Base-by-base conservation (phyloP, 139 green algal genomes). In the Helicosporidium sp. region DNA sequence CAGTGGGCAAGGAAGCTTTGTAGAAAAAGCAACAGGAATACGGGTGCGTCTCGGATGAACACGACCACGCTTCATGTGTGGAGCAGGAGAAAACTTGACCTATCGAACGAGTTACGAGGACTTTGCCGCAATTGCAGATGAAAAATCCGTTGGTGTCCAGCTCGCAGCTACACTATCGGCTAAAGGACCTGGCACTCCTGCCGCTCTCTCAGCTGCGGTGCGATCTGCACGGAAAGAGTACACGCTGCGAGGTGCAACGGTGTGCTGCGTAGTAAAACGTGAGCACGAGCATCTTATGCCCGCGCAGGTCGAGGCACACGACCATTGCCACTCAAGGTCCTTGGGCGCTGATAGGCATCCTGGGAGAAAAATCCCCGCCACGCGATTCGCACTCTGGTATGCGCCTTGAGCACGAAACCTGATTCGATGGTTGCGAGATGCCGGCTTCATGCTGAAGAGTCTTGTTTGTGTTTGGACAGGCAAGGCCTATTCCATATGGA, bases 131-230 rank as follows among this genome's bases (percentile, higher is more conserved):
- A 22, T 16, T 51, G 52, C 56, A 70, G 57, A 55, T 75, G 45
- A 75, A 62, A 41, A 68, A 69, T 19, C 43, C 59, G 3, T 26
- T 54, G 16, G 59, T 74, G 31, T 64, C 63, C 16, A 58, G 44
- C 34, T 42, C 59, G 12, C 46, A 70, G 22, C 43, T 75, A 31
- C 46, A 58, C 4, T 54, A 48, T 43, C 39, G 58, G 7, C 31
- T 75, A 2, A 36, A 42, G 4, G 40, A 57, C 15, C 17, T 46
- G 3, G 27, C 43, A 1, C 51, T 63, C 31, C 18, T 70, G 41
- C 35, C 24, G 6, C 53, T 75, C 8, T n/a, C 23, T 16, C 34
- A 61, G 12, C 42, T 65, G 19, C 43, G 31, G 61, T 69, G 46
- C n/a, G n/a, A n/a, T n/a, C n/a, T n/a, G n/a, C n/a, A n/a, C n/a